A percentile compares a stretch with the other conserved stretches of the same genome.
Conservation (phyloP, 106 monocot genomes). For the Phalaenopsis aphrodite region DNA sequence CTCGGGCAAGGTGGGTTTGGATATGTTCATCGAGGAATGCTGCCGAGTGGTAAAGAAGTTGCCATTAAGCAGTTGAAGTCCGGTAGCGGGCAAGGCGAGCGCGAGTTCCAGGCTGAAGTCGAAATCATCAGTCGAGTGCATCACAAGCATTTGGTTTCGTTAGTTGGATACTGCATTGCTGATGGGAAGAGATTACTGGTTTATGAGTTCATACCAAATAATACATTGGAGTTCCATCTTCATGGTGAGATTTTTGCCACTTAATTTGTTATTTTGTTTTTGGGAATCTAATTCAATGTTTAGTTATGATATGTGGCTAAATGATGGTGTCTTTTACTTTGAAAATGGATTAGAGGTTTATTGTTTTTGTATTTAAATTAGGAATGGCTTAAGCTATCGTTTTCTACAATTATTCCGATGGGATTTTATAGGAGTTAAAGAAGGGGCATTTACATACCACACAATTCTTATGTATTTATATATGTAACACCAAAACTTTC, state of each 20-base stretch:
- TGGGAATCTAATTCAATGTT: not conserved
- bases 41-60: constrained; percentile 18
- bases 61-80: constrained; percentile 16
- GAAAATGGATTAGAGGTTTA: no score
- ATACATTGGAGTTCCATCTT: constrained; percentile 15
- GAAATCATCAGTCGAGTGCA: constrained; percentile 23
- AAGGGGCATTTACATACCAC: no score
- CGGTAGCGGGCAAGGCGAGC: constrained; percentile 18
- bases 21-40: constrained; percentile 15
- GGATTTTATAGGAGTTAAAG: no score
- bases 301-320: no score
- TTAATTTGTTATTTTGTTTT: not conserved
- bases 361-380: no score
- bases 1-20: constrained; percentile 25
- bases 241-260: constrained; percentile 9
- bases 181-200: constrained; percentile 15
- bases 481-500: no score
- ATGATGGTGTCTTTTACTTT: no score
- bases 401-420: no score
- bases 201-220: constrained; percentile 18
- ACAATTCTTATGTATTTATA: no score
- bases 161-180: constrained; percentile 22
- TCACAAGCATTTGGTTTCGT: constrained; percentile 17
- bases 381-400: no score
- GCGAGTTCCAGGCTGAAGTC: constrained; percentile 20